Evolutionary conservation across 176 grass and related monocot genomes (phyloP).

Genomic region (Eleusine coracana): DNA sequence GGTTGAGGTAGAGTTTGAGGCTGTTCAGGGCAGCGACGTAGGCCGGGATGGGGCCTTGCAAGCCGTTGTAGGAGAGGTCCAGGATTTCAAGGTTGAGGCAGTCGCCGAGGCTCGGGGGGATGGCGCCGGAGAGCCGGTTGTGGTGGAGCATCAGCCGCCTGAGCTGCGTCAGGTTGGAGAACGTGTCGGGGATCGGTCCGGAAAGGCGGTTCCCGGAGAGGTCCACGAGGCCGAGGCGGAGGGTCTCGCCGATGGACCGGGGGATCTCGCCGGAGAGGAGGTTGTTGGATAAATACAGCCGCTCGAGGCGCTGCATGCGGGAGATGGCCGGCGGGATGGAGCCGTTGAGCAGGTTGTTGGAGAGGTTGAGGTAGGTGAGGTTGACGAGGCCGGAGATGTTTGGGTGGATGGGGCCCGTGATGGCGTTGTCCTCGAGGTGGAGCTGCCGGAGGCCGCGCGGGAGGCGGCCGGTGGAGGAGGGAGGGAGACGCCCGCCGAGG

Average conservation of each 20-base stretch:
- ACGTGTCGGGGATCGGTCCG: slow-evolving; percentile 42
- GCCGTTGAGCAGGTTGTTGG: slow-evolving; percentile 60
- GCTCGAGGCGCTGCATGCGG: slow-evolving; percentile 62
- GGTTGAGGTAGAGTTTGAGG: slow-evolving; percentile 78
- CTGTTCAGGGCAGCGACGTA: slow-evolving; percentile 59
- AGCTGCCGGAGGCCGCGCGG: slow-evolving; percentile 56
- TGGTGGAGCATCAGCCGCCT: slow-evolving; percentile 46
- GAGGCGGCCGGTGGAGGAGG: slow-evolving; percentile 45
- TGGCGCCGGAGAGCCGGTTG: slow-evolving; percentile 39
- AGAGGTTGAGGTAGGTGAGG: slow-evolving; percentile 70
- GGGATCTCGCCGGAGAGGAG: slow-evolving; percentile 72
- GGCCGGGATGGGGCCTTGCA: slow-evolving; percentile 49
- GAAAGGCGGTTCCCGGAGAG: slow-evolving; percentile 55
- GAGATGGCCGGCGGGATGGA: slow-evolving; percentile 70
- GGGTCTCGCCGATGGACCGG: slow-evolving; percentile 51
- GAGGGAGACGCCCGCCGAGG: slow-evolving; percentile 56
- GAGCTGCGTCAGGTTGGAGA: slow-evolving; percentile 56
- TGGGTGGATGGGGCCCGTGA: slow-evolving; percentile 63
- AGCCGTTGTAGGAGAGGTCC: slow-evolving; percentile 71
- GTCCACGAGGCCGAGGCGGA: slow-evolving; percentile 69
- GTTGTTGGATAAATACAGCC: slow-evolving; percentile 73
- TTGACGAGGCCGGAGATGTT: slow-evolving; percentile 67
- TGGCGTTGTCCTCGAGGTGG: slow-evolving; percentile 76
- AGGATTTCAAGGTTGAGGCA: slow-evolving; percentile 49
- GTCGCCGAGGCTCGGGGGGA: slow-evolving; percentile 44